Conservation (phyloP, 176 grass and related monocot genomes). For the Poa pratensis region DNA sequence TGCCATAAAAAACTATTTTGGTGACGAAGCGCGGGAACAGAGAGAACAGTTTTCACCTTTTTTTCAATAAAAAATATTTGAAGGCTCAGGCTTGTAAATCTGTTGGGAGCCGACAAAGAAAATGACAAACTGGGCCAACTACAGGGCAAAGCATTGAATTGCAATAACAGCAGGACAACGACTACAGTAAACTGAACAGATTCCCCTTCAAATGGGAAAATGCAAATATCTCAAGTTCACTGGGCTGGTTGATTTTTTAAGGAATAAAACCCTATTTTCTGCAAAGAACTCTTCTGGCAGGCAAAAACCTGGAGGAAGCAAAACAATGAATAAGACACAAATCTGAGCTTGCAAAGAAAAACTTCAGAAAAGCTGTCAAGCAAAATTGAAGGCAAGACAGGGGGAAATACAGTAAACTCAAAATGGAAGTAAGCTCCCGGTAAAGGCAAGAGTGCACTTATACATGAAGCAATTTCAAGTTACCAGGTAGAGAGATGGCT, state of each 20-base stretch:
- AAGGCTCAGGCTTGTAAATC: not conserved
- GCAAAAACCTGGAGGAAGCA: not conserved
- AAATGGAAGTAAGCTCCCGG: no score
- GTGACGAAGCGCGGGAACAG: not conserved
- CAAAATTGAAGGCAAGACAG: conserved; percentile 19
- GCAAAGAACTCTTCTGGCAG: not conserved
- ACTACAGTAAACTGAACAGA: conserved; percentile 25
- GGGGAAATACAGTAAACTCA: not conserved
- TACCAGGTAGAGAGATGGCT: not conserved
- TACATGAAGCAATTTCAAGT: conserved; percentile 1
- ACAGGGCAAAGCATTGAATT: conserved; percentile 25
- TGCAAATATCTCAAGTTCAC: not conserved
- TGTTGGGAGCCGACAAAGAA: conserved; percentile 35
- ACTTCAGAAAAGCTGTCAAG: not conserved
- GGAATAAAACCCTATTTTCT: not conserved
- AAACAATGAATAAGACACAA: not conserved
- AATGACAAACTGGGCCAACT: conserved; percentile 9
- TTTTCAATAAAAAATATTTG: conserved; percentile 15
- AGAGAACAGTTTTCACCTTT: not conserved
- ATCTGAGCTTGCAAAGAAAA: conserved; percentile 32
- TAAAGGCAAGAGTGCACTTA: not conserved
- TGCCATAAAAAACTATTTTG: not conserved
- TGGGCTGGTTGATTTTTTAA: not conserved
- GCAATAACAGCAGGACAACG: not conserved
- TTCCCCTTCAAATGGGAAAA: not conserved